Base-by-base conservation (phyloP, 805 yeast genomes). In the Myxozyma sirexii region DNA sequence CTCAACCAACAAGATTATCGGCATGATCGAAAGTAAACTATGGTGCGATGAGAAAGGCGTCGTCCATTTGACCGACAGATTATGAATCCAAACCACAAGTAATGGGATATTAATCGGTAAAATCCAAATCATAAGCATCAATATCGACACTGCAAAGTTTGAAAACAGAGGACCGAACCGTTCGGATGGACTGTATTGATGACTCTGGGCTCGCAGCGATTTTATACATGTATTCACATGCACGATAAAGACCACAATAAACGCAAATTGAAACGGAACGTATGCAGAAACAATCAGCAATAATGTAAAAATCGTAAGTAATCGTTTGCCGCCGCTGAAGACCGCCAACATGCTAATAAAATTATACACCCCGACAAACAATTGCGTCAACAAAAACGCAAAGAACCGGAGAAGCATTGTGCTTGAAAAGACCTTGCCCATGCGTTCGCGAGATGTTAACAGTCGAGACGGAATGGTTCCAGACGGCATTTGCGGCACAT, bases 11-110 rank as follows among this genome's bases (percentile, higher is more conserved):
- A 85, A 61, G 5, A 90, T 77, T 1, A 88, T 83, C 0, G 97
- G 96, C 15, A 86, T 75, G 27, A 91, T 82, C 0, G 96, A 88
- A 54, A 91, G 72, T 44, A 89, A 76, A 69, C 89, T 91, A 71
- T 91, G 96, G 71, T 90, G 96, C 0, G 96, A 87, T 5, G 88
- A 82, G 69, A 90, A 90, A n/a, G 96, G 90, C 0, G 94, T 88
- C 56, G 80, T 82, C 96, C 96, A 89, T 65, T 80, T 83, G 17
- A 89, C 80, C 1, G 88, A 81, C 59, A 90, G 77, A 69, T 92
- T 89, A 68, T 89, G 96, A 35, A 88, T 75, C 78, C 91, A 90
- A 1, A 91, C 97, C 59, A 90, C 77, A 27, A 91, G 71, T 1
- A 88, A 83, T 0, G 97, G 97, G 0, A 85, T 76, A 67, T 88